A percentile compares a stretch with the other conserved stretches of the same genome.
Conservation (phyloP, 2,329 filamentous ascomycete genomes). For the Diplodia sapinea region DNA sequence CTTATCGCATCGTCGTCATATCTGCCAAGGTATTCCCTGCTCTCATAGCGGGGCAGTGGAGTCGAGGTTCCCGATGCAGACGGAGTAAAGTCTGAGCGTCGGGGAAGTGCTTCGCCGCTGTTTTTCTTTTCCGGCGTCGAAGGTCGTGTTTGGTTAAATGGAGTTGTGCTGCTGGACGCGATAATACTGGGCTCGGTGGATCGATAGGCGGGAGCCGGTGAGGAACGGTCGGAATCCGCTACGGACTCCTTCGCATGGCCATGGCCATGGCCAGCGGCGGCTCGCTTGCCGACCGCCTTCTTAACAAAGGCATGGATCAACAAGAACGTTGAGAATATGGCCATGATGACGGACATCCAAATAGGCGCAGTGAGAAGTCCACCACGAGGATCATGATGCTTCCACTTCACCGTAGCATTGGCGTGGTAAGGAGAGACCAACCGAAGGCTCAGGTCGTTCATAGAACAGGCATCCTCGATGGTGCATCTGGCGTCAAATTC, state of each 20-base stretch:
- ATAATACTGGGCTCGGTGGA: conserved; percentile 25
- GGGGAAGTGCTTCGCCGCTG: conserved; percentile 21
- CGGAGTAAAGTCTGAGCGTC: conserved; percentile 25
- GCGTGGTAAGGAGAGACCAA: conserved; percentile 40
- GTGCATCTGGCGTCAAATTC: conserved; percentile 43
- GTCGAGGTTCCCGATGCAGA: conserved; percentile 30
- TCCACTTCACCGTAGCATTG: conserved; percentile 40
- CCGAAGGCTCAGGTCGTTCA: conserved; percentile 45
- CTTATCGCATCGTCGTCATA: conserved; percentile 30
- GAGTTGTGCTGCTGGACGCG: conserved; percentile 18
- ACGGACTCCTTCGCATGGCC: conserved; percentile 3
- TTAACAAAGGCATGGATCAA: conserved; percentile 42
- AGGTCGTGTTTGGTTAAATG: conserved; percentile 26
- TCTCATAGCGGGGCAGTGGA: conserved; percentile 29
- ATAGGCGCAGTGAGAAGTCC: conserved; percentile 42
- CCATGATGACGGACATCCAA: conserved; percentile 43
- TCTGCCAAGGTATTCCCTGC: conserved; percentile 22
- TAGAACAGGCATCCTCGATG: conserved; percentile 43
- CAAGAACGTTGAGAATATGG: conserved; percentile 40
- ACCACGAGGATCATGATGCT: conserved; percentile 38
- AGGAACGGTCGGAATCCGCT: conserved; percentile 18
- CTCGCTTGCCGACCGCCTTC: conserved; percentile 36
- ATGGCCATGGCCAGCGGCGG: conserved; percentile 29
- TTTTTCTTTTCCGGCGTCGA: conserved; percentile 26
- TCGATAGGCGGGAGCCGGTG: conserved; percentile 19